A percentile compares a stretch with the other conserved stretches of the same genome.
phyloP scores from a whole-genome alignment of 495 filamentous ascomycete genomes.

The Penicillium macrosclerotiorum region DNA sequence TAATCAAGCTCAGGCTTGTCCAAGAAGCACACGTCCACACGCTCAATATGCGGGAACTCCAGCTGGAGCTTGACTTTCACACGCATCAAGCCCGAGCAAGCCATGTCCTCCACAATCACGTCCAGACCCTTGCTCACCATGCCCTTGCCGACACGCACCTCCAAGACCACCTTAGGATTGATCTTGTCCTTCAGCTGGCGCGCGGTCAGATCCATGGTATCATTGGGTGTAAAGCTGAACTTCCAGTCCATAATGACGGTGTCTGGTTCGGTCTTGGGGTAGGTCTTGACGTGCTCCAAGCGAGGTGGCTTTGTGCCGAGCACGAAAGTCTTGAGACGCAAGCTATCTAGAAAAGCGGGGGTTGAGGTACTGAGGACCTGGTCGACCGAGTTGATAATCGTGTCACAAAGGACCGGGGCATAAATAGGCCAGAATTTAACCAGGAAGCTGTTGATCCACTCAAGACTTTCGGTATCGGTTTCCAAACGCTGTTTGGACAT shows the following conservation, averaged over 20 bases:
- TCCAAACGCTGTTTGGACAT: constrained; percentile 86
- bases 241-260: constrained; percentile 99
- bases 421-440: constrained; percentile 99
- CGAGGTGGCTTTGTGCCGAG: constrained; percentile 93
- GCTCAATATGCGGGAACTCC: constrained; percentile 91
- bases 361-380: constrained; percentile 90
- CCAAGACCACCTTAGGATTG: constrained; percentile 94
- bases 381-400: constrained; percentile 89
- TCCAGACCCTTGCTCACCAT: constrained; percentile 95
- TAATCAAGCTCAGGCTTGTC: constrained; percentile 80
- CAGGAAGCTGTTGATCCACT: constrained; percentile 99
- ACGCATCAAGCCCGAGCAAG: constrained; percentile 89
- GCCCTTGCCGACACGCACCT: constrained; percentile 90
- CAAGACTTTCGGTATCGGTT: constrained; percentile 87
- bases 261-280: constrained; percentile 93
- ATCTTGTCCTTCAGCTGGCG: constrained; percentile 90
- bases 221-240: constrained; percentile 97
- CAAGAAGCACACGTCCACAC: constrained; percentile 86
- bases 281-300: constrained; percentile 96
- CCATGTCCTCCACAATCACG: constrained; percentile 97
- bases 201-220: constrained; percentile 84
- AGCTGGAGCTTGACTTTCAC: constrained; percentile 97
- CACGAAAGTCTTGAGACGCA: constrained; percentile 86
- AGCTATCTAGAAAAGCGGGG: constrained; percentile 87
- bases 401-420: constrained; percentile 86